Base-by-base conservation (phyloP, 139 green algal genomes). In the Helicosporidium sp. region DNA sequence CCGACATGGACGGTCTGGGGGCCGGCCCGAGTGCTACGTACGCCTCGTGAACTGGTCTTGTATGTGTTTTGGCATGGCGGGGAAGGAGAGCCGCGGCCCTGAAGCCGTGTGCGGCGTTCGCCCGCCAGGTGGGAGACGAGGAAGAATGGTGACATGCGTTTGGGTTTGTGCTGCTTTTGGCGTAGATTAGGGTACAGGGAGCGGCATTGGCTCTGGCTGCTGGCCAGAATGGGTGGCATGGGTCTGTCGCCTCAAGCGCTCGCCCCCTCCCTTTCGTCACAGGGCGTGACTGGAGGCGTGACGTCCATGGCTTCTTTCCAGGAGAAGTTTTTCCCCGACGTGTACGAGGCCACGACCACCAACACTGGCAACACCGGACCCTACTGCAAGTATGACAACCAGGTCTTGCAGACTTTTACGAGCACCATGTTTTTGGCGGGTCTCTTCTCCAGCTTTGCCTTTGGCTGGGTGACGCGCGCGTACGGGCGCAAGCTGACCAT, bases 391-490 rank as follows among this genome's bases (percentile, higher is more conserved):
- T 64, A 59, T 42, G 46, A 81, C 46, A 52, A 70, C 46, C 72
- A 82, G 47, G 58, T 55, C 23, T 65, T 85, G 33, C 65, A 80
- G 54, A 61, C 76, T 26, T 85, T 85, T 54, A 85, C 76, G 1
- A 78, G 65, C 31, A 70, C 53, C 35, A 57, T 87, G 5, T 87
- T 83, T 55, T 50, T 84, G n/a, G 59, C 59, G 3, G 59, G 60
- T 34, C 25, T 68, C 24, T 51, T 75, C 27, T 52, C 49, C 23
- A 58, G 43, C 27, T 37, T 70, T 19, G 35, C 50, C 16, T 66
- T 60, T 4, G 55, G 48, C 26, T 46, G 36, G 26, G 39, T 58
- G 7, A 72, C 53, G 12, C 40, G 45, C 12, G 28, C 42, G 20
- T 68, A 37, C 13, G 26, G 42, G 10, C 58, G 72, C 31, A 60